phyloP scores from a whole-genome alignment of 805 yeast genomes.

The Priceomyces medius region DNA sequence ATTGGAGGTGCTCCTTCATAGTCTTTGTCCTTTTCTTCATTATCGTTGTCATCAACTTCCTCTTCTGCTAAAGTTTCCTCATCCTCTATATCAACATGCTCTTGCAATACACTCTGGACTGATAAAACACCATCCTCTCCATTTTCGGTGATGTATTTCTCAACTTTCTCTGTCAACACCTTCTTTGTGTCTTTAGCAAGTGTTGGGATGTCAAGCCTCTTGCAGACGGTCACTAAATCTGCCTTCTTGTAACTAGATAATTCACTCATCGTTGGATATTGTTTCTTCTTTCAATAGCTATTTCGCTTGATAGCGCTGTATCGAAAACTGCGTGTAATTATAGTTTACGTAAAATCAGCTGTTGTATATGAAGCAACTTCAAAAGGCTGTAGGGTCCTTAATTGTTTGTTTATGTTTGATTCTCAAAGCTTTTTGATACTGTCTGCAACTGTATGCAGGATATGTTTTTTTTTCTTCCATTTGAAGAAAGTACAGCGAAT shows the following conservation, averaged over 20 bases:
- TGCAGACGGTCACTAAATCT: constrained; percentile 36
- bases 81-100: constrained; percentile 21
- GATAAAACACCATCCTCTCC: constrained; percentile 24
- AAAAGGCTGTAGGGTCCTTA: constrained; percentile 1
- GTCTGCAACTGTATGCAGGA: constrained; percentile 1
- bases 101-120: constrained; percentile 16
- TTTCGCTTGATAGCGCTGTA: not conserved
- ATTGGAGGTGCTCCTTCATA: constrained; percentile 40
- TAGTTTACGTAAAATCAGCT: not conserved
- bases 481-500: constrained; percentile 3
- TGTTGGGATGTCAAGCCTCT: constrained; percentile 33
- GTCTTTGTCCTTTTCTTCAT: constrained; percentile 35
- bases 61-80: constrained; percentile 18
- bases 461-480: constrained; percentile 6
- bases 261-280: constrained; percentile 27
- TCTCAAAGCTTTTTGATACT: not conserved
- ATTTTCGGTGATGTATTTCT: constrained; percentile 23
- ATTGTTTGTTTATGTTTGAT: constrained; percentile 6
- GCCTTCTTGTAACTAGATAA: constrained; percentile 38
- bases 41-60: constrained; percentile 31
- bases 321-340: not conserved
- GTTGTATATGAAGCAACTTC: not conserved
- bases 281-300: not conserved
- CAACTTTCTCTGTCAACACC: constrained; percentile 39
- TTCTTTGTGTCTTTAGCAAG: constrained; percentile 42